Percentiles rank a stretch among this genome's conserved stretches.
phyloP scores from a whole-genome alignment of 1,284 basidiomycete species.

The Fomitopsis betulina region DNA sequence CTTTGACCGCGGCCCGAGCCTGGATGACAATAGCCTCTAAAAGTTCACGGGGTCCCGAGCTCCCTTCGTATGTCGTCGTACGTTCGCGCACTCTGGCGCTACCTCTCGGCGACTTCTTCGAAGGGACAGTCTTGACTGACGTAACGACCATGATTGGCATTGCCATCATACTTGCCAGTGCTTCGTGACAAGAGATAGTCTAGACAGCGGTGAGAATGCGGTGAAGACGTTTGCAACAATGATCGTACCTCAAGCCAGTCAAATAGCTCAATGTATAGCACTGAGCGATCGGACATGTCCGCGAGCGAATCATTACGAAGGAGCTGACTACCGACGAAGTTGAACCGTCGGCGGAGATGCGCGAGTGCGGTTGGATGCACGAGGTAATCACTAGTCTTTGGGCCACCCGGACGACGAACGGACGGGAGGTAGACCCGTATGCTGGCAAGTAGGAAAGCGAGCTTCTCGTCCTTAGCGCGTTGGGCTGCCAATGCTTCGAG shows the following conservation, averaged over 20 bases:
- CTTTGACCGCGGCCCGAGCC: conserved; percentile 82
- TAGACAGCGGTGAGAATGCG: conserved; percentile 23
- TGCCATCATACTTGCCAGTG: conserved; percentile 88
- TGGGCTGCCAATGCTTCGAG: conserved; percentile 71
- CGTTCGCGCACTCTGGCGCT: conserved; percentile 62
- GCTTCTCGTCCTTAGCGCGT: conserved; percentile 62
- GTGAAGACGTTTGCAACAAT: neutral
- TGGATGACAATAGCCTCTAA: conserved; percentile 88
- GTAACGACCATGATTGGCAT: conserved; percentile 89
- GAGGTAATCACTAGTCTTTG: conserved; percentile 79
- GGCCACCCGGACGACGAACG: conserved; percentile 65
- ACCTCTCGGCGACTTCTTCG: conserved; percentile 37
- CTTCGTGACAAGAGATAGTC: conserved; percentile 89
- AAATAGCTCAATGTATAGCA: conserved; percentile 84
- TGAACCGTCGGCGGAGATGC: conserved; percentile 85
- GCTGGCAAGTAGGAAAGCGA: conserved; percentile 60
- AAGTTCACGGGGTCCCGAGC: conserved; percentile 82
- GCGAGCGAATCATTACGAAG: conserved; percentile 86
- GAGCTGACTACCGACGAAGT: conserved; percentile 78
- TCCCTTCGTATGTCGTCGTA: conserved; percentile 83
- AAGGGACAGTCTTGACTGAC: conserved; percentile 57
- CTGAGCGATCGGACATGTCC: conserved; percentile 86
- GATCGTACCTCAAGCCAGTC: conserved; percentile 82
- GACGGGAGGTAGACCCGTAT: conserved; percentile 80
- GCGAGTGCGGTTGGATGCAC: conserved; percentile 87